These are phyloP conservation scores for Rhododendron simsii DNA, from an alignment of 148 eudicot genomes.

Conservation along the genomic window DNA sequence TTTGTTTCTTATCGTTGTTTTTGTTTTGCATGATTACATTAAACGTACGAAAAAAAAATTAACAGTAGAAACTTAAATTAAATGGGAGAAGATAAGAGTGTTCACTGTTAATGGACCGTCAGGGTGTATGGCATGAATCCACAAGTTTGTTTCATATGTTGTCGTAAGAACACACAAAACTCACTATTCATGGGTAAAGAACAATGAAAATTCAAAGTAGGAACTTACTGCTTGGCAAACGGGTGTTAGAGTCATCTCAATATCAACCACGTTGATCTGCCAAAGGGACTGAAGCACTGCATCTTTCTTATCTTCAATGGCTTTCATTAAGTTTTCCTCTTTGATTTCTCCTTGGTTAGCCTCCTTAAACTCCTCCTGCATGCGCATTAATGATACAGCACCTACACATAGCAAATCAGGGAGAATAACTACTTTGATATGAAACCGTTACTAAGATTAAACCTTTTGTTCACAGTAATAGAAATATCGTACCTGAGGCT, in stretches of 20 bases:
- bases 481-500: constrained; percentile 61
- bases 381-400: constrained; percentile 66
- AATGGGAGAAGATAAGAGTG: background rate
- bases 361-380: constrained; percentile 70
- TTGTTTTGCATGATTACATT: background rate
- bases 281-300: constrained; percentile 80
- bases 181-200: background rate
- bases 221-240: constrained; percentile 84
- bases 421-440: background rate
- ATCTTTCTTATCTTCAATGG: constrained; percentile 83
- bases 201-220: constrained; percentile 1
- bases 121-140: background rate
- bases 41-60: too few species aligned
- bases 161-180: background rate
- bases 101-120: background rate
- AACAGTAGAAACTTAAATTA: background rate
- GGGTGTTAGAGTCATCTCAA: constrained; percentile 73
- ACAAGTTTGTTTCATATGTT: background rate
- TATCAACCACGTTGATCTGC: constrained; percentile 92
- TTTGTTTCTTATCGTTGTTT: background rate
- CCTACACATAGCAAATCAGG: constrained; percentile 32
- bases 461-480: background rate
- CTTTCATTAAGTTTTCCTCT: constrained; percentile 59
- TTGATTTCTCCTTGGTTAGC: constrained; percentile 59
- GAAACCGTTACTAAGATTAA: background rate